phyloP scores from a whole-genome alignment of 192 early-diverging fungal genomes.

The Backusella australiensis region DNA sequence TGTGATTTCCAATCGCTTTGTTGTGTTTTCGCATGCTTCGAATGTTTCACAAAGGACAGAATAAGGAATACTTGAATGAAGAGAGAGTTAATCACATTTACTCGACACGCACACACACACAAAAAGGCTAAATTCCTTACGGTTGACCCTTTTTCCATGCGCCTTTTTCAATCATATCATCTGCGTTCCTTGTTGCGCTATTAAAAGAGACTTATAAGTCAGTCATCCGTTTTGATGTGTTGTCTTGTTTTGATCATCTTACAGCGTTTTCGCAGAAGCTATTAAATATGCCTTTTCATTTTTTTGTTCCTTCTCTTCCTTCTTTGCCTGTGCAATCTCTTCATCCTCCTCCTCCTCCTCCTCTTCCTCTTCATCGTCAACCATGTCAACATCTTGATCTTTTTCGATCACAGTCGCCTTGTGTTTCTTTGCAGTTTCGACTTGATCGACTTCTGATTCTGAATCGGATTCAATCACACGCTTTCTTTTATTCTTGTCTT shows the following conservation, averaged over 20 bases:
- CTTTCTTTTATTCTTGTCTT: neutral
- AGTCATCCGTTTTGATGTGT: neutral
- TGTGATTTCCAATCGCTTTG: conserved; percentile 82
- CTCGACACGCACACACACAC: neutral
- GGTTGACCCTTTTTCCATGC: neutral
- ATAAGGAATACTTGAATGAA: conserved; percentile 69
- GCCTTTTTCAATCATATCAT: neutral
- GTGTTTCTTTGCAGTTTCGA: neutral
- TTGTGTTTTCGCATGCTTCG: conserved; percentile 83
- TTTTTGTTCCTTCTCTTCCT: neutral
- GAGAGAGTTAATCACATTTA: neutral
- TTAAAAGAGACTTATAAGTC: neutral
- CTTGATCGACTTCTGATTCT: neutral
- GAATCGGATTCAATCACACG: neutral
- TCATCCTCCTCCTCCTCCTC: neutral
- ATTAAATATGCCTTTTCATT: neutral
- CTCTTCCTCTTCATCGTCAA: neutral
- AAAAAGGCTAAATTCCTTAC: neutral
- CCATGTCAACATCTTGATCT: neutral
- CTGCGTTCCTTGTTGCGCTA: neutral
- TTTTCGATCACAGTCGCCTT: neutral
- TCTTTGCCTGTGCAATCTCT: neutral
- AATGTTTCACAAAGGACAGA: conserved; percentile 87
- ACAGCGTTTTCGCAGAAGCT: neutral
- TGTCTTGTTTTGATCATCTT: neutral